These are phyloP conservation scores for Dysphania ambrosioides DNA, from an alignment of 148 eudicot species.

Conservation along the genomic window DNA sequence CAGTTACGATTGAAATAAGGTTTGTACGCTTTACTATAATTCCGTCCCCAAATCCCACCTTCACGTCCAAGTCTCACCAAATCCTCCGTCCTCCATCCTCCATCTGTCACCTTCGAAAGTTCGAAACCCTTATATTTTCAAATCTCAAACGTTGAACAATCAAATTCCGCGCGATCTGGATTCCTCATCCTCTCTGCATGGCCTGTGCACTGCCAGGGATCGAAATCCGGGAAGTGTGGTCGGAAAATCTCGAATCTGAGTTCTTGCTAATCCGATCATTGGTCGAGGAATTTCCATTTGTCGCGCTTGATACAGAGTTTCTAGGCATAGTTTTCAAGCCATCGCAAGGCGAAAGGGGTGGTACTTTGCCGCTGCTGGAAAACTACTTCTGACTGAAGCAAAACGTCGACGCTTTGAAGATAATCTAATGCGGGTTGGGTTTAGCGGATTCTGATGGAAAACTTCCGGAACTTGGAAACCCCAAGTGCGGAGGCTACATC, in stretches of 20 bases:
- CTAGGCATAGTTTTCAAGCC: constrained; percentile 32
- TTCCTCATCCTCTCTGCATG: not conserved
- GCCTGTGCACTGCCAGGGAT: not conserved
- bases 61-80: too few species aligned
- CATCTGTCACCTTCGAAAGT: too few species aligned
- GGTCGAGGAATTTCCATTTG: constrained; percentile 35
- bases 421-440: constrained; percentile 60
- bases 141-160: too few species aligned
- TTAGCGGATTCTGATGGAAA: constrained; percentile 49
- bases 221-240: constrained; percentile 44
- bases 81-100: too few species aligned
- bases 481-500: constrained; percentile 32
- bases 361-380: constrained; percentile 12
- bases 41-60: too few species aligned
- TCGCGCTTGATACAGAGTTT: constrained; percentile 67
- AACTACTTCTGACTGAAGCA: constrained; percentile 40
- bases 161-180: constrained; percentile 5
- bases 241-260: constrained; percentile 39
- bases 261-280: constrained; percentile 31
- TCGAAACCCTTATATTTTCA: not conserved
- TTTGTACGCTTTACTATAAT: too few species aligned
- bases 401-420: constrained; percentile 53
- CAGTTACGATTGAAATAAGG: too few species aligned
- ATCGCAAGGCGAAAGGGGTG: too few species aligned
- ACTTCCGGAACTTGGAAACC: constrained; percentile 42